Base-by-base conservation (phyloP, 805 yeast species). In the Danielia oregonensis region DNA sequence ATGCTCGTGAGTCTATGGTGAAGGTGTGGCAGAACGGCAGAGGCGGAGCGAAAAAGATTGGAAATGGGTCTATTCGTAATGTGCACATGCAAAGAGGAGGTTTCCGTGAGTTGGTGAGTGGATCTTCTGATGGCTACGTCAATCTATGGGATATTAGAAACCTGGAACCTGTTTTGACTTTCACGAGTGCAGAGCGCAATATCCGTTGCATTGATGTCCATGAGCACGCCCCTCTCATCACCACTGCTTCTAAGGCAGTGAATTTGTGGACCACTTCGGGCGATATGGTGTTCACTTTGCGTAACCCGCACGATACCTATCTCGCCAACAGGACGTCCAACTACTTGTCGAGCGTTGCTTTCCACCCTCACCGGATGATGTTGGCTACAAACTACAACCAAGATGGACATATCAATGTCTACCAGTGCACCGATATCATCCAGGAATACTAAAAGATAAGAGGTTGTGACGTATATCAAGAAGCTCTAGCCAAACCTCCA, bases 51-150 rank as follows among this genome's bases (percentile, higher is more conserved):
- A 38, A 44, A 72, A n/a, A 57, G 30, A 48, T 40, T 14, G 57
- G 63, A 4, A 67, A 68, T 37, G 71, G 78, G 3, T 72, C 86
- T 49, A 78, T 91, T 27, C 68, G 79, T 29, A 86, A 84, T 46
- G 79, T 89, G 7, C 95, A 86, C 51, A 83, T 93, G 94, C 98
- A 93, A 65, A 72, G 98, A 49, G 98, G 98, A 24, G 98, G 98
- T 0, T 78, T 78, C 49, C 71, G 98, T 37, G 98, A 93, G 54
- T 70, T 93, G 29, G 82, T 83, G 2, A 79, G 91, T 43, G 97
- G 95, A 0, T 72, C 83, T 6, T 64, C 84, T 0, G 93, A 86
- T 51, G 97, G 98, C 2, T 66, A 70, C 29, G 83, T 93, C 3
- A 84, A 82, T 37, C 56, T 93, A 17, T 93, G 97, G 97, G 98